Percentiles rank a stretch among this genome's conserved stretches.
Evolutionary conservation across 352 stramenopile genomes (phyloP).

Genomic region (Aphanomyces stellatus): DNA sequence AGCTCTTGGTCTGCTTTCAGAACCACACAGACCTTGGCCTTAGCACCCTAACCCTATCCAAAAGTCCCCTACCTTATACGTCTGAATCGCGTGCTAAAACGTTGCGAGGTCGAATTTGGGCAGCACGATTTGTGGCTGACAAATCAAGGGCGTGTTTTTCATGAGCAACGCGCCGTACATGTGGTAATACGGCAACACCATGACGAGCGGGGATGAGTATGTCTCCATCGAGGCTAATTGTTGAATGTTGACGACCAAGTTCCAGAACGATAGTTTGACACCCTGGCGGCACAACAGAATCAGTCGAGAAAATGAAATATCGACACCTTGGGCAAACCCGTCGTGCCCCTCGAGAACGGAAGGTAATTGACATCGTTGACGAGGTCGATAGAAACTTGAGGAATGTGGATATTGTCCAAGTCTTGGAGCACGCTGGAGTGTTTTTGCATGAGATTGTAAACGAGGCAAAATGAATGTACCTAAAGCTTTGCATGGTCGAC

Average conservation of each 20-base stretch:
- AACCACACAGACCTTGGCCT: too few relatives aligned
- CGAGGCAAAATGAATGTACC: background rate
- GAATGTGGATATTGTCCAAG: too few relatives aligned
- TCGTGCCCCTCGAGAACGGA: slow-evolving; percentile 93
- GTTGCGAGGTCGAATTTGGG: slow-evolving; percentile 82
- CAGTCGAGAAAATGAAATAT: too few relatives aligned
- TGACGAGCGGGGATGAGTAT: slow-evolving; percentile 30
- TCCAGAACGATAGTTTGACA: slow-evolving; percentile 77
- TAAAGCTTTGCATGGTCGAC: too few relatives aligned
- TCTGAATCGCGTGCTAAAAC: slow-evolving; percentile 76
- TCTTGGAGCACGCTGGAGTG: too few relatives aligned
- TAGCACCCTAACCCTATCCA: too few relatives aligned
- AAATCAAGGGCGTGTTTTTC: slow-evolving; percentile 73
- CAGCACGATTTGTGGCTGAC: slow-evolving; percentile 75
- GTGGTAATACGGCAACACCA: slow-evolving; percentile 92
- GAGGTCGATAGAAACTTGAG: background rate
- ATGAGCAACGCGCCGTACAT: slow-evolving; percentile 89
- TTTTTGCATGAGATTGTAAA: slow-evolving; percentile 18
- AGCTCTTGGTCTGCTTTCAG: too few relatives aligned
- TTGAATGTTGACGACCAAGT: slow-evolving; percentile 65
- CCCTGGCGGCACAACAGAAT: slow-evolving; percentile 49
- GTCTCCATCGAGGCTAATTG: slow-evolving; percentile 41
- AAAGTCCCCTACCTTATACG: slow-evolving; percentile 40
- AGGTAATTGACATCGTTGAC: slow-evolving; percentile 33
- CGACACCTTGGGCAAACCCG: slow-evolving; percentile 85